Conservation (phyloP, 2,329 filamentous ascomycete genomes). For the Septoria linicola region DNA sequence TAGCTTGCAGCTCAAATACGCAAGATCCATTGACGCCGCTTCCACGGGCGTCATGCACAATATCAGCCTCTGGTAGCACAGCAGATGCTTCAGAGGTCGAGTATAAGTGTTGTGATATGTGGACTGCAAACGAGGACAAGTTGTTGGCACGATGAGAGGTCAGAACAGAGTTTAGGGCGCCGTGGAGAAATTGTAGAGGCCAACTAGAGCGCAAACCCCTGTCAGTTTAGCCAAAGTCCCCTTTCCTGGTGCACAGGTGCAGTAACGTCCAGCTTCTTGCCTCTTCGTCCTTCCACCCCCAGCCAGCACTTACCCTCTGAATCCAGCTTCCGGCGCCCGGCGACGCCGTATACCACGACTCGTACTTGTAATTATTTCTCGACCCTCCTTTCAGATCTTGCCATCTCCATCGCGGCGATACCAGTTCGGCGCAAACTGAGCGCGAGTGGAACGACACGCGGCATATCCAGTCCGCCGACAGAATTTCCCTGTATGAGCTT, state of each 20-base stretch:
- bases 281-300: constrained; percentile 10
- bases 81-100: background rate
- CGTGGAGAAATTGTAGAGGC: constrained; percentile 16
- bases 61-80: background rate
- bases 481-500: constrained; percentile 22
- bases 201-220: constrained; percentile 11
- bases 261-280: constrained; percentile 17
- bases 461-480: constrained; percentile 20
- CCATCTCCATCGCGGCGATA: constrained; percentile 8
- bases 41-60: constrained; percentile 5
- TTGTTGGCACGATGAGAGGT: constrained; percentile 1
- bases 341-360: constrained; percentile 10
- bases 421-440: constrained; percentile 14
- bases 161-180: constrained; percentile 13
- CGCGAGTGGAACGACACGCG: constrained; percentile 28
- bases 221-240: constrained; percentile 5
- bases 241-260: constrained; percentile 10
- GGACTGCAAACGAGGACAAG: background rate
- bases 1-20: constrained; percentile 4
- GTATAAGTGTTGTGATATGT: background rate
- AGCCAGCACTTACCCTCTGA: constrained; percentile 12
- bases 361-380: constrained; percentile 22
- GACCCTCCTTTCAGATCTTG: constrained; percentile 15
- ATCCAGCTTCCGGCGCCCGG: constrained; percentile 12
- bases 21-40: constrained; percentile 4